Base-by-base conservation (phyloP, 2,329 filamentous ascomycete genomes). In the Cladosporium colombiae region DNA sequence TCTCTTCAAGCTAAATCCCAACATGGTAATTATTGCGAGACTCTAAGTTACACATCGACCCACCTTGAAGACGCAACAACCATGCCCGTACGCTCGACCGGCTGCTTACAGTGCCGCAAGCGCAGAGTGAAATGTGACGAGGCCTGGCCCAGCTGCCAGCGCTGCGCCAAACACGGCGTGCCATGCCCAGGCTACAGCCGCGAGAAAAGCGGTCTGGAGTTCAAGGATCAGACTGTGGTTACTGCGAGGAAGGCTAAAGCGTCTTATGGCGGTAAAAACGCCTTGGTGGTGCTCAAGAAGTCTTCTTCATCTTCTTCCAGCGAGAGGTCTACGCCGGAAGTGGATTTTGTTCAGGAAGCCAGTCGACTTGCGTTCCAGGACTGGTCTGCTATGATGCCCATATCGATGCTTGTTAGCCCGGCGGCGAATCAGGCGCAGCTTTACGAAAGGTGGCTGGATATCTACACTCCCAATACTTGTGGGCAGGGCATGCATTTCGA, bases 31-130 rank as follows among this genome's bases (percentile, higher is more conserved):
- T 18, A 37, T 23, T 35, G 55, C 55, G 55, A 57, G 31, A 7
- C 33, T 10, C 40, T n/a, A 44, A n/a, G 18, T 25, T 18, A 35
- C 7, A 21, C 56, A 44, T 11, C 14, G 3, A 58, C 56, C 18
- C 37, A 49, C 53, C 14, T 35, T 14, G 35, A 40, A 40, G 16
- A 40, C 6, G 3, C 13, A 18, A 18, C 29, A 18, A 60, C 11
- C n/a, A 76, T 76, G 74, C 74, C 74, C 8, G 65, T 68, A 46
- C 72, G 72, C 55, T 75, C 74, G 23, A 67, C 73, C 40, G 68
- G 68, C 35, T 69, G 68, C 58, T 62, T 63, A 21, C 67, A 64
- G 14, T 69, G 68, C 46, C 68, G 68, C n/a, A 64, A 66, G 52
- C 56, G 68, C 13, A 68, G 66, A 27, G 66, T 69, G 27, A 65